These are phyloP conservation scores for Aureobasidium lini DNA, from an alignment of 2,329 filamentous ascomycete species.

Conservation along the genomic window DNA sequence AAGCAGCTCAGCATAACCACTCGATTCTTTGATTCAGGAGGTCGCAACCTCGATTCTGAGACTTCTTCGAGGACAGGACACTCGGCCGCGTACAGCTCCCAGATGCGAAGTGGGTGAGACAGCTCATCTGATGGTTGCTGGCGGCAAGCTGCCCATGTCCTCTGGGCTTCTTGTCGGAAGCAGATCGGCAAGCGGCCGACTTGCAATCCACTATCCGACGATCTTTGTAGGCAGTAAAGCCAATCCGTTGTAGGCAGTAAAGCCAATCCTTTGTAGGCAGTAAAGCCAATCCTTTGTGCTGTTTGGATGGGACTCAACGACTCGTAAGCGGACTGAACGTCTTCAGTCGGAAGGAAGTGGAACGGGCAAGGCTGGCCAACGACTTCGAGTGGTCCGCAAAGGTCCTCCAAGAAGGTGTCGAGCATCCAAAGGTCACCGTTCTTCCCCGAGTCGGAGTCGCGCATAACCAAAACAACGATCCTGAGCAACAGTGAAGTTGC, in stretches of 20 bases:
- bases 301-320: background rate
- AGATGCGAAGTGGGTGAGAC: background rate
- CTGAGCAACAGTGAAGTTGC: background rate
- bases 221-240: background rate
- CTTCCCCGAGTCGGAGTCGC: background rate
- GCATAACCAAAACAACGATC: background rate
- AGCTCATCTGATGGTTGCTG: background rate
- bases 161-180: background rate
- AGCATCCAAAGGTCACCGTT: background rate
- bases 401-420: conserved; percentile 2
- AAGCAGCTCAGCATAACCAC: background rate
- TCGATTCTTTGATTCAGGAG: background rate
- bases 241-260: too few relatives aligned
- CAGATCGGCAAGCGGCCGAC: background rate
- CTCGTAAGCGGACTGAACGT: background rate
- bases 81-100: background rate
- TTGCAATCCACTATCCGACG: background rate
- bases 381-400: background rate
- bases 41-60: background rate
- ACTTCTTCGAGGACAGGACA: background rate
- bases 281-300: background rate
- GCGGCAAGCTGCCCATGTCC: background rate
- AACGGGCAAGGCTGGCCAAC: background rate
- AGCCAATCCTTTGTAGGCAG: background rate
- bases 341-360: background rate